Base-by-base conservation (phyloP, 163 green algal species). In the Volvox carteri region DNA sequence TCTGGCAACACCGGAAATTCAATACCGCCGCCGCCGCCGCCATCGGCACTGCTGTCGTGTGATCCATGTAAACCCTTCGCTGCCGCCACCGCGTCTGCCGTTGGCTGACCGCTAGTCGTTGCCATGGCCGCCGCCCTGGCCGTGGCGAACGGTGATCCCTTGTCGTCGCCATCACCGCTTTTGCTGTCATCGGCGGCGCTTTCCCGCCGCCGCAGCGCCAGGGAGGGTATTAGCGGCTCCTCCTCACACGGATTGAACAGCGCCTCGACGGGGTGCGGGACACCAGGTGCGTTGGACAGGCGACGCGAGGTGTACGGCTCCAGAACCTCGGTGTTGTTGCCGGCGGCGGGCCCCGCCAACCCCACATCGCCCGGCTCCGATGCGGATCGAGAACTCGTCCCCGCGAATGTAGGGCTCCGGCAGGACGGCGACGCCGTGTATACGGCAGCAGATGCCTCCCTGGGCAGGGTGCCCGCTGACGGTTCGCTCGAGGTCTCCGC, bases 191-290 rank as follows among this genome's bases (percentile, higher is more conserved):
- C 30, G 48, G 75, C 48, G 28, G 18, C 30, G 42, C 4, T 33
- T 23, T 8, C 18, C 14, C 46, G 44, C 41, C 23, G 68, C 33
- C 23, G 25, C 11, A 89, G 41, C 52, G 84, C 84, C 35, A 89
- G 84, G 54, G 84, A 84, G 52, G 84, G 84, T 16, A 89, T 84
- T 39, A 89, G 70, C 0, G 84, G 84, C 72, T 89, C 70, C 84
- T 77, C 54, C 5, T 60, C 84, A 1, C 12, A 42, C 5, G 84
- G 84, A 42, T 89, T n/a, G 54, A 84, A 89, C 6, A 84, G 18
- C 0, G 72, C 67, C 25, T 81, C 81, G 1, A 56, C 81, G 30
- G 81, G 76, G 46, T 87, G 81, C 2, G 58, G 54, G 28, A 75
- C 46, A n/a, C 28, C 35, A 4, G 70, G 7, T 3, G 25, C 3